Conservation (phyloP, 2,329 filamentous ascomycete genomes). For the Alternaria triticimaculans region DNA sequence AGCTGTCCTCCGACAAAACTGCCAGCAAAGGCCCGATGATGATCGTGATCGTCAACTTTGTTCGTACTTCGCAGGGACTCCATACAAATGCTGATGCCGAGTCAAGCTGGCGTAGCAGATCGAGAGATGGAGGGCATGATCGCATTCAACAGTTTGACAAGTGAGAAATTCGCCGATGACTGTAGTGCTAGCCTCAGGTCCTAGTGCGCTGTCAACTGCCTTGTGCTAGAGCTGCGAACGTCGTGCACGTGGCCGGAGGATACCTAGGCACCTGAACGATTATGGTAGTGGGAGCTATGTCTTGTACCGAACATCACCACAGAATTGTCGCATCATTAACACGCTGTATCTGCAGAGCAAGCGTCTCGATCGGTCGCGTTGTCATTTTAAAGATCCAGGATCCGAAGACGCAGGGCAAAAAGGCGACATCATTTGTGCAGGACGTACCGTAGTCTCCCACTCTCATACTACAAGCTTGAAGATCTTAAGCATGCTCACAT, state of each 20-base stretch:
- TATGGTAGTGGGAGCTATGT: neutral
- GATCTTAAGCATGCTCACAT: neutral
- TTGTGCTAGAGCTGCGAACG: slow-evolving; percentile 1
- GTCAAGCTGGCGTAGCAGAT: neutral
- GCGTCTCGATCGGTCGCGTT: slow-evolving; percentile 1
- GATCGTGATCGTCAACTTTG: slow-evolving; percentile 21
- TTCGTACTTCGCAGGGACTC: slow-evolving; percentile 19
- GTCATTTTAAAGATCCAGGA: neutral
- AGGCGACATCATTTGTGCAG: neutral
- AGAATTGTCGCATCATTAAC: neutral
- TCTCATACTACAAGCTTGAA: neutral
- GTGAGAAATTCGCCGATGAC: neutral
- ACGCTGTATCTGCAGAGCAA: neutral
- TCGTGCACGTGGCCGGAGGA: slow-evolving; percentile 4
- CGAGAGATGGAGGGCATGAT: neutral
- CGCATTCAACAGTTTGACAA: neutral
- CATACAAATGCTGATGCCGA: neutral
- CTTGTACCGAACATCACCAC: neutral
- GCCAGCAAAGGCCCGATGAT: slow-evolving; percentile 17
- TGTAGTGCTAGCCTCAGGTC: neutral
- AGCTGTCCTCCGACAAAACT: slow-evolving; percentile 13
- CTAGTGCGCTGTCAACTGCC: neutral
- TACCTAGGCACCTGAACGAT: neutral
- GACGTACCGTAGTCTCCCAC: slow-evolving; percentile 1
- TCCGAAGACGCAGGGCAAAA: slow-evolving; percentile 2